Percentiles rank a stretch among this genome's conserved stretches.
Evolutionary conservation across 345 rosid species (phyloP).

Genomic region (Turnera subulata): DNA sequence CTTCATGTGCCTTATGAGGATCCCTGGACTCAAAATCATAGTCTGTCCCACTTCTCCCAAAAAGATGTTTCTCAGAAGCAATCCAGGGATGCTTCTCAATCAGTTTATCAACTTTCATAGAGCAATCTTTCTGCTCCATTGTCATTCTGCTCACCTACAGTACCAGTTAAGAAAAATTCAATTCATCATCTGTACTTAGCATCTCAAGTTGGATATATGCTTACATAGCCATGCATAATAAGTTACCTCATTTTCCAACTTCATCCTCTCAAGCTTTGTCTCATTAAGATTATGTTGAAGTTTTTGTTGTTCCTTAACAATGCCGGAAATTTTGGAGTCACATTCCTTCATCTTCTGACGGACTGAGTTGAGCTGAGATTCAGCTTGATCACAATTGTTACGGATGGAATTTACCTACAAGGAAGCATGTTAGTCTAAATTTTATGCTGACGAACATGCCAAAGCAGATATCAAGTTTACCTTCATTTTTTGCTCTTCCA

Average conservation of each 20-base stretch:
- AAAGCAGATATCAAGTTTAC: conserved; percentile 34
- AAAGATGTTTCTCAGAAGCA: conserved; percentile 82
- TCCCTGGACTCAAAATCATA: conserved; percentile 79
- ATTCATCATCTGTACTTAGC: conserved; percentile 3
- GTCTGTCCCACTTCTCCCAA: conserved; percentile 93
- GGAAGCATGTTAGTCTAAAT: conserved; percentile 18
- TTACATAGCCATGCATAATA: not conserved
- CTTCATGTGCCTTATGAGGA: conserved; percentile 70
- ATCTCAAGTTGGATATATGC: not conserved
- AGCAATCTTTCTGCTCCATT: conserved; percentile 84
- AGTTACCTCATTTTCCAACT: conserved; percentile 92
- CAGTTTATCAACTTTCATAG: conserved; percentile 71
- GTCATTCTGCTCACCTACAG: conserved; percentile 76
- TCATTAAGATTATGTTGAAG: conserved; percentile 69
- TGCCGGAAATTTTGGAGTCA: conserved; percentile 73
- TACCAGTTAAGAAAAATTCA: not conserved
- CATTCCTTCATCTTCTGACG: conserved; percentile 87
- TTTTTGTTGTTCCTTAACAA: conserved; percentile 65
- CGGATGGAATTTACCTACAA: conserved; percentile 60
- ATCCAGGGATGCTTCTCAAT: conserved; percentile 97
- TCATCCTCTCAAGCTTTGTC: conserved; percentile 79
- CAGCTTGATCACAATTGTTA: conserved; percentile 54
- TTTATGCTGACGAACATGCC: not conserved
- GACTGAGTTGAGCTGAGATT: conserved; percentile 58
- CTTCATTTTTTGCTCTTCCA: conserved; percentile 65